Percentiles rank a stretch among this genome's conserved stretches.
phyloP scores from a whole-genome alignment of 345 rosid genomes.

The Lepidium sativum region DNA sequence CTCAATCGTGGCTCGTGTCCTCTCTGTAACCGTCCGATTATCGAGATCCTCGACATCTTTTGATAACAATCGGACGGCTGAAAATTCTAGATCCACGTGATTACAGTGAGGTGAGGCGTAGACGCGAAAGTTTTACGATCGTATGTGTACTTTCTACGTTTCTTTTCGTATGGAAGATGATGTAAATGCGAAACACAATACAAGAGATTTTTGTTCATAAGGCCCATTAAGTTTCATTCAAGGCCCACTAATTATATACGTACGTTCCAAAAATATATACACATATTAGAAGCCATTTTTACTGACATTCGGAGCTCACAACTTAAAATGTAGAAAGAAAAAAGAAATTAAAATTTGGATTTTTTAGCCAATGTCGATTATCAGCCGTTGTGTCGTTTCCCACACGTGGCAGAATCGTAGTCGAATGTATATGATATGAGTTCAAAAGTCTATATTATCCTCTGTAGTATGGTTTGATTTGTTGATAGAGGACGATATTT shows the following conservation, averaged over 20 bases:
- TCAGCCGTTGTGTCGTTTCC: background rate
- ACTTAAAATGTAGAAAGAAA: no score
- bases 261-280: no score
- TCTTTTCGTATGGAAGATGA: background rate
- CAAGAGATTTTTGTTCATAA: background rate
- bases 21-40: slow-evolving; percentile 61
- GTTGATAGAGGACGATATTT: no score
- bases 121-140: background rate
- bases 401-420: slow-evolving; percentile 5
- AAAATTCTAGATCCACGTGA: background rate
- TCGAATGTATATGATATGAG: background rate
- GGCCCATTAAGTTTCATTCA: slow-evolving; percentile 6
- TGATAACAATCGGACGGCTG: slow-evolving; percentile 22
- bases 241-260: slow-evolving; percentile 11
- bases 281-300: no score
- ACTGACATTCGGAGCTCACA: no score
- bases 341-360: background rate
- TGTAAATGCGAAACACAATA: slow-evolving; percentile 9
- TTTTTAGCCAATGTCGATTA: background rate
- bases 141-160: slow-evolving; percentile 12
- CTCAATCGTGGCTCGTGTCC: slow-evolving; percentile 66
- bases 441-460: background rate
- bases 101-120: slow-evolving; percentile 4
- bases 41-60: slow-evolving; percentile 61
- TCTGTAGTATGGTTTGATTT: background rate